phyloP scores from a whole-genome alignment of 805 yeast genomes.

The Candida saitoana region DNA sequence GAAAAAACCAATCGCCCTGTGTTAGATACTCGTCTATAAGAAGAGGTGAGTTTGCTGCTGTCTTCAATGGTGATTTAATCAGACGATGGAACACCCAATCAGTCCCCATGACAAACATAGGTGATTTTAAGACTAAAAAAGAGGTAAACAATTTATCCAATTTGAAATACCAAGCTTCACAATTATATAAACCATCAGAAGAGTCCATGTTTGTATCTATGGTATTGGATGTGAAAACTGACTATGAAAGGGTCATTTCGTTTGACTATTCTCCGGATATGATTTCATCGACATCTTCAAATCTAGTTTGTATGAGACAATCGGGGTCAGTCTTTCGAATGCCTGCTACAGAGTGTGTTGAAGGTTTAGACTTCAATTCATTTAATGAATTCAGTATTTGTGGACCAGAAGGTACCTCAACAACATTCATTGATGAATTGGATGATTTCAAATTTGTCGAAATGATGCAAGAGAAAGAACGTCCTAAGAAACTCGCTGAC shows the following conservation, averaged over 20 bases:
- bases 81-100: conserved; percentile 77
- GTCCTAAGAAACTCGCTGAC: conserved; percentile 11
- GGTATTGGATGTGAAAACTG: conserved; percentile 71
- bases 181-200: conserved; percentile 35
- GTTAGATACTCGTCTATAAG: conserved; percentile 64
- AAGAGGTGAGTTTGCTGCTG: conserved; percentile 70
- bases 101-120: conserved; percentile 35
- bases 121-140: conserved; percentile 2
- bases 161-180: conserved; percentile 33
- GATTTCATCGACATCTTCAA: conserved; percentile 48
- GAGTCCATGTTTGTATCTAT: conserved; percentile 70
- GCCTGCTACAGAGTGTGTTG: conserved; percentile 67
- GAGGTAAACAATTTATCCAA: conserved; percentile 3
- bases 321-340: conserved; percentile 83
- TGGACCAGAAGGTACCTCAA: conserved; percentile 54
- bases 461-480: conserved; percentile 9
- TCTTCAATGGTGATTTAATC: conserved; percentile 72
- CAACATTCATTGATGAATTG: conserved; percentile 36
- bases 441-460: conserved; percentile 8
- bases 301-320: conserved; percentile 82
- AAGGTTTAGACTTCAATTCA: conserved; percentile 61
- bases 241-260: conserved; percentile 76
- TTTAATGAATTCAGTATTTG: conserved; percentile 60
- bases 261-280: conserved; percentile 74
- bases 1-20: conserved; percentile 60